Evolutionary conservation across 441 rosid genomes (phyloP).

Genomic region (Erysimum cheiri): DNA sequence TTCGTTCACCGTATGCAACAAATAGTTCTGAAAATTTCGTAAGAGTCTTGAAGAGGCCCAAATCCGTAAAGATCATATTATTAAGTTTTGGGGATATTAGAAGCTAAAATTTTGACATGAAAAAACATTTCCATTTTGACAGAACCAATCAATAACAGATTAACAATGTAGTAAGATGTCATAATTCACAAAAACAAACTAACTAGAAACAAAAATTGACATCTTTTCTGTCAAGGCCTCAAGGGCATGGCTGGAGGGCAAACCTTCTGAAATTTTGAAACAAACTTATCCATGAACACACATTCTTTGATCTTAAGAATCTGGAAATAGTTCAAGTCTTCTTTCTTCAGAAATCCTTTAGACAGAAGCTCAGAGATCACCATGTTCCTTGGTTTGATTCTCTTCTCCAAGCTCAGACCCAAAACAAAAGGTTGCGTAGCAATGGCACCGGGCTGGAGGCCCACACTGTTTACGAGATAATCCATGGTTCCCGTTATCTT

Average conservation of each 20-base stretch:
- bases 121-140: neutral
- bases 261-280: constrained; percentile 26
- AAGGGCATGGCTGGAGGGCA: constrained; percentile 17
- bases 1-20: neutral
- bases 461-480: constrained; percentile 42
- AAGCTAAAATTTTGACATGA: neutral
- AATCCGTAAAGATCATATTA: neutral
- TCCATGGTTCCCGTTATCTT: constrained; percentile 47
- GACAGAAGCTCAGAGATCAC: constrained; percentile 33
- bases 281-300: constrained; percentile 28
- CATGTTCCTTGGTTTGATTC: constrained; percentile 42
- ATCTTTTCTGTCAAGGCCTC: constrained; percentile 1
- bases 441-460: constrained; percentile 35
- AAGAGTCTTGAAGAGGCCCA: neutral
- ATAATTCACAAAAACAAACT: neutral
- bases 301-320: constrained; percentile 36
- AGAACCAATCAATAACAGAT: constrained; percentile 24
- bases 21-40: neutral
- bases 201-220: neutral
- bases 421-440: constrained; percentile 36
- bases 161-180: neutral
- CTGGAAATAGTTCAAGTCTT: constrained; percentile 40
- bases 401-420: constrained; percentile 41
- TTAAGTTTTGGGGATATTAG: neutral
- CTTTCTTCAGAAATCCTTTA: constrained; percentile 34